A percentile compares a stretch with the other conserved stretches of the same genome.
Conservation (phyloP, 208 protist species). For the Wallacemonas sp. region DNA sequence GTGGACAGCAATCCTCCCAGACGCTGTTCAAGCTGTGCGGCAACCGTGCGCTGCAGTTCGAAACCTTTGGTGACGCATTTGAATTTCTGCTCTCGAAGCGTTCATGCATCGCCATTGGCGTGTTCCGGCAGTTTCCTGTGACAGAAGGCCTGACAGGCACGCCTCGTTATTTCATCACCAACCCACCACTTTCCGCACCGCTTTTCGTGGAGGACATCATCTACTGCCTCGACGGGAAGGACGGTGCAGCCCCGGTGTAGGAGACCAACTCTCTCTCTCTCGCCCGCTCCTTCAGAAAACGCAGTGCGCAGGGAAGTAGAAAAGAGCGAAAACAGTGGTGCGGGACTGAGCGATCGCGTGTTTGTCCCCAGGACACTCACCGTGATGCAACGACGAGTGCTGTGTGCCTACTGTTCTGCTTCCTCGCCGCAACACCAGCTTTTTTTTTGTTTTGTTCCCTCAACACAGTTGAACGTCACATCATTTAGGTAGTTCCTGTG, state of each 20-base stretch:
- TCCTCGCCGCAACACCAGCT: too few relatives aligned
- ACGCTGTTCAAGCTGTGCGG: conserved; percentile 81
- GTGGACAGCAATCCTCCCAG: conserved; percentile 26
- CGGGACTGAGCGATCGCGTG: too few relatives aligned
- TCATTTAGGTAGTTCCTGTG: too few relatives aligned
- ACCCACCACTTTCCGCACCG: conserved; percentile 68
- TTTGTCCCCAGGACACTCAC: too few relatives aligned
- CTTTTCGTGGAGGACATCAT: conserved; percentile 82
- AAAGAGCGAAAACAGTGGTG: too few relatives aligned
- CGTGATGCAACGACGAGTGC: not conserved
- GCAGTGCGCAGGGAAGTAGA: not conserved
- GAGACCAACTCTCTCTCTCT: not conserved
- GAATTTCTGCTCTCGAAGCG: conserved; percentile 66
- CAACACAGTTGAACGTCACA: too few relatives aligned
- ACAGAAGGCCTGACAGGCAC: conserved; percentile 48
- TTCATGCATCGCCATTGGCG: conserved; percentile 75
- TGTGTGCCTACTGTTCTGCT: too few relatives aligned
- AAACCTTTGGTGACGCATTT: conserved; percentile 82
- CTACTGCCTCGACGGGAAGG: conserved; percentile 64
- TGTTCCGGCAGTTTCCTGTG: conserved; percentile 75
- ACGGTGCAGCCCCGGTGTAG: conserved; percentile 10
- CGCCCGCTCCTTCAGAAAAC: not conserved
- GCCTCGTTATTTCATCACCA: conserved; percentile 87
- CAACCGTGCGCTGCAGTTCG: conserved; percentile 65
- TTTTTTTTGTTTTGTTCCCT: too few relatives aligned